Evolutionary conservation across 2,329 filamentous ascomycete species (phyloP).

Genomic region (Botrytis paeoniae): DNA sequence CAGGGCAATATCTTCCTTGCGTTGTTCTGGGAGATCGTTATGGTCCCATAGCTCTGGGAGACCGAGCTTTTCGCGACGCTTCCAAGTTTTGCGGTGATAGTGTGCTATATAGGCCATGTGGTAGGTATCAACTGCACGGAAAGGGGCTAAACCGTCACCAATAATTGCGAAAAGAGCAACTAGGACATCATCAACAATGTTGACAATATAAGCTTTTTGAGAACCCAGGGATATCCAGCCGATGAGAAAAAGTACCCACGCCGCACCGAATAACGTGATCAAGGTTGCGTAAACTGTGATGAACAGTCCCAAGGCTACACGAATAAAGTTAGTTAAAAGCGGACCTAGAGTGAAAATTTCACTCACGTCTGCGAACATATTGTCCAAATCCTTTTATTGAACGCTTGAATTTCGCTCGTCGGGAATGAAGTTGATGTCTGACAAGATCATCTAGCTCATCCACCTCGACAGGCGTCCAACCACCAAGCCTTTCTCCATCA

Average conservation of each 20-base stretch:
- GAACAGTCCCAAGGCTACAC: conserved; percentile 67
- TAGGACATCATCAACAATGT: conserved; percentile 66
- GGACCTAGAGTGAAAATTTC: background rate
- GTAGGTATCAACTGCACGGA: conserved; percentile 78
- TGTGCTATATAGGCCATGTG: conserved; percentile 81
- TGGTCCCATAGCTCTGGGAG: conserved; percentile 56
- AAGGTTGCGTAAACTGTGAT: conserved; percentile 79
- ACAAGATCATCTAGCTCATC: conserved; percentile 79
- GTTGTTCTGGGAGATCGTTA: conserved; percentile 52
- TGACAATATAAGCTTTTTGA: conserved; percentile 64
- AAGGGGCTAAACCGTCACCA: conserved; percentile 68
- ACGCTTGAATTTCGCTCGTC: conserved; percentile 74
- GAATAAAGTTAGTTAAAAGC: background rate
- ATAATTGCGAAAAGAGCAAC: conserved; percentile 68
- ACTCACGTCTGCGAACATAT: conserved; percentile 67
- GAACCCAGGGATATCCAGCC: conserved; percentile 83
- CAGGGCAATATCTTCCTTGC: conserved; percentile 40
- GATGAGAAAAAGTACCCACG: conserved; percentile 86
- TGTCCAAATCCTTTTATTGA: conserved; percentile 74
- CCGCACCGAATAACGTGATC: conserved; percentile 81
- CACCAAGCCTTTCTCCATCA: conserved; percentile 66
- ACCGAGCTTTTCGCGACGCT: conserved; percentile 53
- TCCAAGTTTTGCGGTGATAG: conserved; percentile 51
- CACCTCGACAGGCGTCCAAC: conserved; percentile 73
- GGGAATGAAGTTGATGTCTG: conserved; percentile 82